phyloP scores from a whole-genome alignment of 176 grass and related monocot genomes.

The Lolium multiflorum region DNA sequence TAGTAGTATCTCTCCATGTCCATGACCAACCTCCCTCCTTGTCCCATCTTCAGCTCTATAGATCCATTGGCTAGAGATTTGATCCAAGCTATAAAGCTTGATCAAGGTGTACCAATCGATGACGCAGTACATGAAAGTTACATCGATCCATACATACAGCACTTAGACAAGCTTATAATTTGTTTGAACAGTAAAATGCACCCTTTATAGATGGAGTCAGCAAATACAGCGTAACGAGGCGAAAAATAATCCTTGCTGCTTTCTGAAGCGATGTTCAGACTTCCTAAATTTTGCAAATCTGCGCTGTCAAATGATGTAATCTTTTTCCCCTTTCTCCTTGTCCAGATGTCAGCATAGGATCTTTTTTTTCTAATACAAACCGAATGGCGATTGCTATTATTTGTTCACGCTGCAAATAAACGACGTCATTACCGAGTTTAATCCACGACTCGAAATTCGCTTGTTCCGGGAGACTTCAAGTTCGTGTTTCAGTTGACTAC shows the following conservation, averaged over 20 bases:
- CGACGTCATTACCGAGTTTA: not conserved
- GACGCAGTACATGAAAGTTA: slow-evolving; percentile 38
- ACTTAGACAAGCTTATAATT: not conserved
- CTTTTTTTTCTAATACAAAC: not conserved
- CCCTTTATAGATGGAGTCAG: not conserved
- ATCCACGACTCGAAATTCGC: not conserved
- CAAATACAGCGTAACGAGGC: slow-evolving; percentile 1
- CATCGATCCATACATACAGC: slow-evolving; percentile 23
- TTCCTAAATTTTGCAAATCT: slow-evolving; percentile 14
- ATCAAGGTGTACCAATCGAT: not conserved
- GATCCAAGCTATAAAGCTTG: slow-evolving; percentile 24
- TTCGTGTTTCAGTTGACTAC: not conserved
- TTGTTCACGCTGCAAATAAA: not conserved
- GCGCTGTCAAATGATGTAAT: not conserved
- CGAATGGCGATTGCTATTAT: not conserved
- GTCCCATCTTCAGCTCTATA: slow-evolving; percentile 17
- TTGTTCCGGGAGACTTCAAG: not conserved
- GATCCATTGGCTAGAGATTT: not conserved
- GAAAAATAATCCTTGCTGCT: slow-evolving; percentile 1
- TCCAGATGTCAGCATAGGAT: not conserved
- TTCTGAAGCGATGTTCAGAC: not conserved
- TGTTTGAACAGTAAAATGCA: not conserved
- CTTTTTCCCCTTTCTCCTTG: not conserved
- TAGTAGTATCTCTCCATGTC: not conserved
- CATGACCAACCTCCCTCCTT: not conserved